phyloP scores from a whole-genome alignment of 2,329 filamentous ascomycete genomes.

The Fusarium mangiferae region DNA sequence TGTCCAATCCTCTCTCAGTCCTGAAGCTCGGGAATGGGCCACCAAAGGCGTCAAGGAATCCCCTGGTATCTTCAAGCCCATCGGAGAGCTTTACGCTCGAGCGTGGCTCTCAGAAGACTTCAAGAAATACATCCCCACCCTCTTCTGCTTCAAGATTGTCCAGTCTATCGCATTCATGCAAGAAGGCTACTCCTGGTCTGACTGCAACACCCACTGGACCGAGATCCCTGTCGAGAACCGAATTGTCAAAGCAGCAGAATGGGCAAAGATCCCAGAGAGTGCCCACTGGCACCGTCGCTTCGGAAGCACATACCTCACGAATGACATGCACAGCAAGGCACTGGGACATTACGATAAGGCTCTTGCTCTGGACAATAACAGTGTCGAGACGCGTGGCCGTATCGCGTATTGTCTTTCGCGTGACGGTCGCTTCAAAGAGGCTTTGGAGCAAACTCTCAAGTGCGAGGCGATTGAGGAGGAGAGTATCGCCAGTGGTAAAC shows the following conservation, averaged over 20 bases:
- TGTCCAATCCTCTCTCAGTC: conserved; percentile 44
- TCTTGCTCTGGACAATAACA: conserved; percentile 51
- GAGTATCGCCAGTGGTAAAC: conserved; percentile 41
- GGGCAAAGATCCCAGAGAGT: conserved; percentile 50
- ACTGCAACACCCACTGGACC: conserved; percentile 51
- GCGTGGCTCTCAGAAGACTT: conserved; percentile 52
- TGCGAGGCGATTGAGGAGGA: conserved; percentile 51
- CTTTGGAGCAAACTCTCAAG: conserved; percentile 50
- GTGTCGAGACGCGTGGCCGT: conserved; percentile 52
- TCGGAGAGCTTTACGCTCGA: conserved; percentile 52
- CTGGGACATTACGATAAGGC: conserved; percentile 51
- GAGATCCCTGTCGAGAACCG: conserved; percentile 49
- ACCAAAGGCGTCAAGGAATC: conserved; percentile 39
- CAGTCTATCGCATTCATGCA: conserved; percentile 54
- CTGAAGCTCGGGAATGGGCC: conserved; percentile 48
- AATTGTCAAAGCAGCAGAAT: conserved; percentile 50
- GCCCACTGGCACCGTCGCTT: conserved; percentile 53
- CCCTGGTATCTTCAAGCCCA: conserved; percentile 49
- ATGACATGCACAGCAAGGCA: conserved; percentile 50
- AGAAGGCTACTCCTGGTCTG: conserved; percentile 51
- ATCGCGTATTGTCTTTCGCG: conserved; percentile 54
- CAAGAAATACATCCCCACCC: conserved; percentile 51
- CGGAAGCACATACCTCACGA: conserved; percentile 53
- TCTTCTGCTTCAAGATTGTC: conserved; percentile 57
- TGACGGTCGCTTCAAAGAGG: conserved; percentile 50